Conservation (phyloP, 208 protist species). For the Histomonas meleagridis region DNA sequence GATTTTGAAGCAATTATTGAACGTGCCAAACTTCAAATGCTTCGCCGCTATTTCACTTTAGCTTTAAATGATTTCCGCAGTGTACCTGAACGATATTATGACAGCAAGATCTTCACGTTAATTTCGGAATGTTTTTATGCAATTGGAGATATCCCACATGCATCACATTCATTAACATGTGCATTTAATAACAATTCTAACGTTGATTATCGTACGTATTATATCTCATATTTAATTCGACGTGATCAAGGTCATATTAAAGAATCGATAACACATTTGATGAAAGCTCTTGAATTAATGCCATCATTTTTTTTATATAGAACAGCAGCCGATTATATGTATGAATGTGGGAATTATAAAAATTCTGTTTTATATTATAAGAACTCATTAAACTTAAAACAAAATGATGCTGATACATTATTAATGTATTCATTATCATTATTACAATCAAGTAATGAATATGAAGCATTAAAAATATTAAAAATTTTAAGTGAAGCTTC, state of each 20-base stretch:
- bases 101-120: neutral
- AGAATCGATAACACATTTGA: neutral
- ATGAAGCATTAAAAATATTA: too few species aligned
- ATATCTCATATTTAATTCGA: neutral
- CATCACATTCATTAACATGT: neutral
- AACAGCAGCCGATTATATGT: neutral
- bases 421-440: neutral
- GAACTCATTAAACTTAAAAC: too few species aligned
- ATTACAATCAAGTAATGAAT: neutral
- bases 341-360: too few species aligned
- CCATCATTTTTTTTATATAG: neutral
- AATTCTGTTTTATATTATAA: too few species aligned
- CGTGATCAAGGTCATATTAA: neutral
- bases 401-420: neutral
- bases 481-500: too few species aligned
- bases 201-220: neutral
- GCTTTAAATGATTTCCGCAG: neutral
- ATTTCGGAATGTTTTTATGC: constrained; percentile 12
- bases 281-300: neutral
- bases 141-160: neutral
- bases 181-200: neutral
- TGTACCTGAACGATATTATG: neutral
- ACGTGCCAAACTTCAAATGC: neutral
- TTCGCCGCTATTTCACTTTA: neutral
- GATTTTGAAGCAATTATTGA: neutral